Conservation (phyloP, 306 rosid species). For the Sechiopsis laciniata region DNA sequence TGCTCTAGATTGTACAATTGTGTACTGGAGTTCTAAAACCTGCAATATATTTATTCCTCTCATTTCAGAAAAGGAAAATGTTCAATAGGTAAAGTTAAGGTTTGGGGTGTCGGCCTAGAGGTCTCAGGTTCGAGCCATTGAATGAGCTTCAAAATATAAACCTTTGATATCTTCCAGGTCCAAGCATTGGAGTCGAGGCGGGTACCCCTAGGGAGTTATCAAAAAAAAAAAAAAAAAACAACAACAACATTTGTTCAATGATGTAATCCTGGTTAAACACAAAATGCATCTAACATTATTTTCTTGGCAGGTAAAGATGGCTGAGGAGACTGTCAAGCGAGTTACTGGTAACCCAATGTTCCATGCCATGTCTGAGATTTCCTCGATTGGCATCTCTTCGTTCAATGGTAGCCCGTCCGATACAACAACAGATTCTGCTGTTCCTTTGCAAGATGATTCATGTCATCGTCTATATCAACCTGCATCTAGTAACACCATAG, state of each 20-base stretch:
- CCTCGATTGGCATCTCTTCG: constrained; percentile 51
- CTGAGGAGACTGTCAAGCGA: constrained; percentile 74
- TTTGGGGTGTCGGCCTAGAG: too few species aligned
- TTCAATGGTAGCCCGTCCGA: constrained; percentile 67
- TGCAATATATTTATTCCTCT: neutral
- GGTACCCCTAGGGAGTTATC: too few species aligned
- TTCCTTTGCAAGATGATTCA: constrained; percentile 55
- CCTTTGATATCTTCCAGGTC: too few species aligned
- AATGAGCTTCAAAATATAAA: too few species aligned
- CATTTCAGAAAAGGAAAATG: neutral
- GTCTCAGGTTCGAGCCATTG: too few species aligned
- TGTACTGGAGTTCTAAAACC: too few species aligned
- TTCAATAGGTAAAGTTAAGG: neutral
- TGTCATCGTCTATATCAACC: constrained; percentile 46
- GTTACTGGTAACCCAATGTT: constrained; percentile 57
- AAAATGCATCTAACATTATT: neutral
- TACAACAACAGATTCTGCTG: constrained; percentile 60
- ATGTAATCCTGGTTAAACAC: neutral
- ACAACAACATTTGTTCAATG: neutral
- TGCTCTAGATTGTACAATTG: too few species aligned
- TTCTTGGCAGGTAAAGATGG: constrained; percentile 62
- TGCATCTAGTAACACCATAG: constrained; percentile 29
- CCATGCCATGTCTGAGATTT: constrained; percentile 47
- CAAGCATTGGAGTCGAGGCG: too few species aligned
- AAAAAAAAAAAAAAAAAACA: too few species aligned